phyloP scores from a whole-genome alignment of 768 basidiomycete species.

The Naganishia vishniacii region DNA sequence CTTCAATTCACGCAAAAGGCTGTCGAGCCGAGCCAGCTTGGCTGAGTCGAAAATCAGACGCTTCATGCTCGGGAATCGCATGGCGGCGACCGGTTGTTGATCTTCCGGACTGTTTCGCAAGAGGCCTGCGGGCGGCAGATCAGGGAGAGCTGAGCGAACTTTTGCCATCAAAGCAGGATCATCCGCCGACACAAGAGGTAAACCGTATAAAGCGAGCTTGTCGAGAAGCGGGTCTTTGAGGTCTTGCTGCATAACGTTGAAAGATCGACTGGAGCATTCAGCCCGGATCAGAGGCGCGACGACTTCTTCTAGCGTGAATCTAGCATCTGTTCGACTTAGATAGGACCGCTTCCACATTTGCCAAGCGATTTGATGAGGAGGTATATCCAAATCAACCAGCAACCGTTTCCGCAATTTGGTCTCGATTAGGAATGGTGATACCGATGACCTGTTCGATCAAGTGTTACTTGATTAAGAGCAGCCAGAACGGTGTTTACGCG shows the following conservation, averaged over 20 bases:
- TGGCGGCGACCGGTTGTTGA: constrained; percentile 72
- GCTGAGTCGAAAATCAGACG: constrained; percentile 92
- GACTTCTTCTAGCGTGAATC: constrained; percentile 78
- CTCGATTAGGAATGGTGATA: constrained; percentile 1
- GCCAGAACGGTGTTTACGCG: too few relatives aligned
- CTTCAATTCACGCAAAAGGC: constrained; percentile 85
- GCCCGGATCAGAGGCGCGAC: constrained; percentile 77
- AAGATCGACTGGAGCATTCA: constrained; percentile 69
- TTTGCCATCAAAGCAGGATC: constrained; percentile 54
- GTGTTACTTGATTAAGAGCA: too few relatives aligned
- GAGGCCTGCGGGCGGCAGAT: constrained; percentile 63
- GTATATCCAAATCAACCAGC: constrained; percentile 43
- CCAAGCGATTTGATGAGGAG: constrained; percentile 60
- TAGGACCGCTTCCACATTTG: constrained; percentile 68
- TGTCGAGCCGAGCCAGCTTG: constrained; percentile 84
- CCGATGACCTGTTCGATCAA: background rate
- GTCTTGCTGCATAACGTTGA: constrained; percentile 49
- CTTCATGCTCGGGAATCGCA: constrained; percentile 92
- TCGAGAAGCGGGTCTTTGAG: constrained; percentile 59
- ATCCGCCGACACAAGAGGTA: constrained; percentile 65
- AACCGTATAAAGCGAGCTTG: constrained; percentile 76
- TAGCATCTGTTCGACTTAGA: constrained; percentile 69
- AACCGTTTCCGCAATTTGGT: constrained; percentile 9
- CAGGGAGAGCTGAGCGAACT: constrained; percentile 57
- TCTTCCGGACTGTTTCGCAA: constrained; percentile 61